Evolutionary conservation across 768 basidiomycete genomes (phyloP).

Genomic region (Sutorius australiensis): DNA sequence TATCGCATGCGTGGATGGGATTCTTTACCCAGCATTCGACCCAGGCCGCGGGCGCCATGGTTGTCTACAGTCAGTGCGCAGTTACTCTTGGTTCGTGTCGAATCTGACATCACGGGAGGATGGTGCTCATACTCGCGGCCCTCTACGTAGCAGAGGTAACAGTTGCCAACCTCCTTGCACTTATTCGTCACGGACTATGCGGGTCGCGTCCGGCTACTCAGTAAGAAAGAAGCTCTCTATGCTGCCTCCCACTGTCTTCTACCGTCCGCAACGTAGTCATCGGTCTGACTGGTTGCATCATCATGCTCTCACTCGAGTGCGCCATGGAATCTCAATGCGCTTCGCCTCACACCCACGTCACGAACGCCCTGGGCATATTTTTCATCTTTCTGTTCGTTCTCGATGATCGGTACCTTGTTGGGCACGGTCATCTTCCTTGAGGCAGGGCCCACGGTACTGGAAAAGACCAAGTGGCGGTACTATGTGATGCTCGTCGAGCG

Average conservation of each 20-base stretch:
- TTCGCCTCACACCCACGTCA: not conserved
- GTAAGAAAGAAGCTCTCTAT: not conserved
- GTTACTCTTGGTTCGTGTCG: not conserved
- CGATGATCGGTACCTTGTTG: not conserved
- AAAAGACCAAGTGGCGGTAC: not conserved
- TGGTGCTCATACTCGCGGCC: not conserved
- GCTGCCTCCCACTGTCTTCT: not conserved
- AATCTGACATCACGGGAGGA: no score
- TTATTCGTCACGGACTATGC: not conserved
- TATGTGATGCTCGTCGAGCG: not conserved
- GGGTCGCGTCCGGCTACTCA: not conserved
- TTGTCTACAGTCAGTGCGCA: not conserved
- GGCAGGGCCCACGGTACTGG: not conserved
- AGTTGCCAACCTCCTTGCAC: not conserved
- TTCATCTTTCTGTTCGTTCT: slow-evolving; percentile 1
- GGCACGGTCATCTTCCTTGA: not conserved
- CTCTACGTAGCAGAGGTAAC: not conserved
- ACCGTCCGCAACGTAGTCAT: not conserved
- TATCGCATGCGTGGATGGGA: slow-evolving; percentile 5
- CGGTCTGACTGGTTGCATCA: not conserved
- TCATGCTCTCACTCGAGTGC: not conserved
- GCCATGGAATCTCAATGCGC: not conserved
- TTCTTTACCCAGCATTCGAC: not conserved
- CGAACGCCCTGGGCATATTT: not conserved
- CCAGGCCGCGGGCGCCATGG: not conserved